Conservation (phyloP, 768 basidiomycete genomes). For the Galerina marginata region DNA sequence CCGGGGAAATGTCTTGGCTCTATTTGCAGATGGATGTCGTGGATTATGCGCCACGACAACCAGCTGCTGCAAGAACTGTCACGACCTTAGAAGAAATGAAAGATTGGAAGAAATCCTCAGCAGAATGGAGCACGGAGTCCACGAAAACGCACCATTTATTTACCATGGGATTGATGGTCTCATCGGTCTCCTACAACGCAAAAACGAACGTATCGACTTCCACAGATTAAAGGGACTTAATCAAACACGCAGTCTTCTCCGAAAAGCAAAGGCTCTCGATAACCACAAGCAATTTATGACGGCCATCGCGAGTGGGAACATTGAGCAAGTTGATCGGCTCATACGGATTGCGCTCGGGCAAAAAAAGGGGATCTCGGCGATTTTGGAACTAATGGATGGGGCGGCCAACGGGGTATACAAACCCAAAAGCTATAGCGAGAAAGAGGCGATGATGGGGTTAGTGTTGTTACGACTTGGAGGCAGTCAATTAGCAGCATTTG, state of each 20-base stretch:
- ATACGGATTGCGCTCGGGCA: constrained; percentile 17
- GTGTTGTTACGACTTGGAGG: constrained; percentile 30
- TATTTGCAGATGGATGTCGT: neutral
- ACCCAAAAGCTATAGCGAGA: constrained; percentile 28
- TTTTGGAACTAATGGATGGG: constrained; percentile 6
- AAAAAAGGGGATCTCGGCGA: constrained; percentile 11
- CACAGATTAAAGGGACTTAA: constrained; percentile 20
- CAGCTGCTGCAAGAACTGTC: neutral
- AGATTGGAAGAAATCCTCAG: constrained; percentile 12
- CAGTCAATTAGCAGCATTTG: constrained; percentile 24
- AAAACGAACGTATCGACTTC: constrained; percentile 10
- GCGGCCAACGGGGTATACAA: constrained; percentile 25
- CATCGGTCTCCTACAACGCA: neutral
- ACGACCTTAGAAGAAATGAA: constrained; percentile 2
- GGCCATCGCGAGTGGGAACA: constrained; percentile 27
- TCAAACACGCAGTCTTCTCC: constrained; percentile 19
- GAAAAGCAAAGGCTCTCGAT: constrained; percentile 18
- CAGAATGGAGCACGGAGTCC: constrained; percentile 10
- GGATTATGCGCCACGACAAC: neutral
- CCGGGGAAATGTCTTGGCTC: neutral
- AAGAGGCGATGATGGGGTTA: constrained; percentile 25
- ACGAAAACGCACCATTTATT: constrained; percentile 13
- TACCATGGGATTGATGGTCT: constrained; percentile 13
- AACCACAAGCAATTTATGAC: constrained; percentile 27
- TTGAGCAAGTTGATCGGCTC: constrained; percentile 21